A percentile compares a stretch with the other conserved stretches of the same genome.
phyloP scores from a whole-genome alignment of 768 basidiomycete species.

The Asterophora parasitica region DNA sequence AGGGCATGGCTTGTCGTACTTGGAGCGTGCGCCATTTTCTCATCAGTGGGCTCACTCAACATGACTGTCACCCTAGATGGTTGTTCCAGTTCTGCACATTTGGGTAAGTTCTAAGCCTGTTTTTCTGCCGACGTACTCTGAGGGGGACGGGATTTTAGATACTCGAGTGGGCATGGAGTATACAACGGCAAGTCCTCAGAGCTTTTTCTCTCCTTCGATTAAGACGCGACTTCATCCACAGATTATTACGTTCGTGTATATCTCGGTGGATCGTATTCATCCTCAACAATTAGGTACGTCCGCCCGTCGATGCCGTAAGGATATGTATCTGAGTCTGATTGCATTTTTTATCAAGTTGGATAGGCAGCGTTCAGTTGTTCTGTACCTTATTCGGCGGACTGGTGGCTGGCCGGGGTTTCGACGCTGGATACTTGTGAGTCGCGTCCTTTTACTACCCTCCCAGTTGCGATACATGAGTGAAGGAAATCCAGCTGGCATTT shows the following conservation, averaged over 20 bases:
- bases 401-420: conserved; percentile 21
- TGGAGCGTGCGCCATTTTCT: conserved; percentile 18
- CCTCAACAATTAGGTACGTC: conserved; percentile 22
- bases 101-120: conserved; percentile 14
- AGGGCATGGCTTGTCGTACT: conserved; percentile 21
- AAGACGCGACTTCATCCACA: neutral
- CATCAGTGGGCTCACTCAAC: neutral
- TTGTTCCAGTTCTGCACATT: conserved; percentile 23
- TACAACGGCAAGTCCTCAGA: conserved; percentile 22
- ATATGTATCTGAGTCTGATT: neutral
- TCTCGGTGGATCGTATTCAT: conserved; percentile 16
- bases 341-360: conserved; percentile 24
- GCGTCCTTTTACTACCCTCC: neutral
- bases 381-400: conserved; percentile 21
- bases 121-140: neutral
- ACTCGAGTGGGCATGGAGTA: conserved; percentile 21
- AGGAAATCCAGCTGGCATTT: conserved; percentile 22
- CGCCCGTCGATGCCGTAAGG: neutral
- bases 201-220: neutral
- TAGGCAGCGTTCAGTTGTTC: conserved; percentile 24
- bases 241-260: conserved; percentile 25
- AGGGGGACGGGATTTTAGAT: conserved; percentile 12
- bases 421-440: conserved; percentile 24
- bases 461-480: neutral
- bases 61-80: conserved; percentile 11